Conservation (phyloP, 257 asterid genomes). For the Orobanche coerulescens region DNA sequence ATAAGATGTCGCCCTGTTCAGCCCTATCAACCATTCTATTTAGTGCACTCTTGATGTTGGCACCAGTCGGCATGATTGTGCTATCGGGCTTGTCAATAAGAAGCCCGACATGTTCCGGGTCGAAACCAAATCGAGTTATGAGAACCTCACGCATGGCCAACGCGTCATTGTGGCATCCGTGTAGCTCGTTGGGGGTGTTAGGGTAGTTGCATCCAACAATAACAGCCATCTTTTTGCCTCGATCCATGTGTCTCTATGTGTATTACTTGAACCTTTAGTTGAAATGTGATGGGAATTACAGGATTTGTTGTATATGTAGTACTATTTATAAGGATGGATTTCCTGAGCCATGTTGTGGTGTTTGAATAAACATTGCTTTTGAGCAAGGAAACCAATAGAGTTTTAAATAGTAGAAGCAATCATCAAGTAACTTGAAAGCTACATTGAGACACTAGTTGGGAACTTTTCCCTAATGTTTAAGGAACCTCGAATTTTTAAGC, state of each 20-base stretch:
- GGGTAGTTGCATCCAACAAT: slow-evolving; percentile 89
- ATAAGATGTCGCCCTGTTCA: slow-evolving; percentile 44
- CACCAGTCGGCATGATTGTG: slow-evolving; percentile 54
- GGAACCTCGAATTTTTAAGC: too few species aligned
- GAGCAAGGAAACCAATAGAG: slow-evolving; percentile 10
- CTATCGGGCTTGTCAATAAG: slow-evolving; percentile 54
- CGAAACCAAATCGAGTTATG: slow-evolving; percentile 43
- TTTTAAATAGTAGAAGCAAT: slow-evolving; percentile 21
- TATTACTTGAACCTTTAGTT: neutral
- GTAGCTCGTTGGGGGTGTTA: slow-evolving; percentile 49
- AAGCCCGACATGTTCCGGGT: slow-evolving; percentile 29
- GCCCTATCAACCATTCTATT: slow-evolving; percentile 49
- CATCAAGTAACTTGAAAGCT: slow-evolving; percentile 22
- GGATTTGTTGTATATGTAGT: neutral
- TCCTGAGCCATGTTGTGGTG: slow-evolving; percentile 18
- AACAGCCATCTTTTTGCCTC: slow-evolving; percentile 55
- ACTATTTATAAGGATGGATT: slow-evolving; percentile 21
- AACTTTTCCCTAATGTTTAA: too few species aligned
- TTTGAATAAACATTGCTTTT: slow-evolving; percentile 20
- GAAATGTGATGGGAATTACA: slow-evolving; percentile 13
- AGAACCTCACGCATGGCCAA: slow-evolving; percentile 50
- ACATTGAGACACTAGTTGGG: too few species aligned
- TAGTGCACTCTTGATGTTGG: slow-evolving; percentile 59
- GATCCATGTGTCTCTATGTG: slow-evolving; percentile 27
- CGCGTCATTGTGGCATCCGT: slow-evolving; percentile 74